These are phyloP conservation scores for Populus euphratica DNA, from an alignment of 345 rosid species.

Conservation along the genomic window DNA sequence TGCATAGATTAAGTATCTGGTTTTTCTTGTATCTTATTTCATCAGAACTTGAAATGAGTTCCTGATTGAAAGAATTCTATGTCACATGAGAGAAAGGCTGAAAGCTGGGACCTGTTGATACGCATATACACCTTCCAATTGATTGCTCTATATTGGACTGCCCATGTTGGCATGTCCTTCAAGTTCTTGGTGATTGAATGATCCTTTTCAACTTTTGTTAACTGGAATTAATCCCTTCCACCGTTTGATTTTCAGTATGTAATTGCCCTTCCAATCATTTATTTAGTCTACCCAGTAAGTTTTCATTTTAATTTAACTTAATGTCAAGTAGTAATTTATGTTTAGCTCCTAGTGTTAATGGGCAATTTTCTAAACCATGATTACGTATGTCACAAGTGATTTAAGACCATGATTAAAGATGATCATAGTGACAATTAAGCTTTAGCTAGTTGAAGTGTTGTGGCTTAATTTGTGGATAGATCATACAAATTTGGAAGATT, in stretches of 20 bases:
- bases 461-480: neutral
- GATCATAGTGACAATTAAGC: neutral
- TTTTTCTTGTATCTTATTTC: neutral
- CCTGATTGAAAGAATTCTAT: neutral
- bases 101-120: neutral
- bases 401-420: no score
- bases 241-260: neutral
- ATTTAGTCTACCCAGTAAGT: neutral
- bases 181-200: neutral
- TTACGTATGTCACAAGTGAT: neutral
- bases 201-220: neutral
- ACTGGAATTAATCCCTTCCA: neutral
- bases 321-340: neutral
- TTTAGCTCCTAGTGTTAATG: neutral
- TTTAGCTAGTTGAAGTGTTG: neutral
- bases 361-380: neutral
- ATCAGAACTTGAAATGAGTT: slow-evolving; percentile 1
- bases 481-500: neutral
- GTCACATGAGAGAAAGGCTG: slow-evolving; percentile 14
- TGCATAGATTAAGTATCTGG: neutral
- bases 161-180: slow-evolving; percentile 15
- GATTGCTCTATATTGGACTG: slow-evolving; percentile 2
- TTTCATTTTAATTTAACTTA: neutral
- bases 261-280: neutral
- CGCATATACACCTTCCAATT: neutral